A percentile compares a stretch with the other conserved stretches of the same genome.
Evolutionary conservation across 2,329 filamentous ascomycete genomes (phyloP).

Genomic region (Diaporthe caulivora): DNA sequence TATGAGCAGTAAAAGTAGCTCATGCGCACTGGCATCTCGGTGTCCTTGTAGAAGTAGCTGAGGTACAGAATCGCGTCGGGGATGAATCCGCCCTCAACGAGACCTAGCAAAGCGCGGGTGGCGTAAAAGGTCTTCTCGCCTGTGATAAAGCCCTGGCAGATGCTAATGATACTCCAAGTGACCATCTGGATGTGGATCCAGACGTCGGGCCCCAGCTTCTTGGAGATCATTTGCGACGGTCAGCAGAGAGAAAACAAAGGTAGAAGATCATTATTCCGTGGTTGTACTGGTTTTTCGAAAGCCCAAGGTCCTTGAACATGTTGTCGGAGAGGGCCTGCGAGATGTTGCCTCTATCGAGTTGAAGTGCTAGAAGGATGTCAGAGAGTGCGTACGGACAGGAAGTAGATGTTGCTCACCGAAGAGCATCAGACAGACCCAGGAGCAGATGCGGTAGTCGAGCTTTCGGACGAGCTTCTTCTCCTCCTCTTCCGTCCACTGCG

Average conservation of each 20-base stretch:
- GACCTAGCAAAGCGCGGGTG: not conserved
- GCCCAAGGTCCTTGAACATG: not conserved
- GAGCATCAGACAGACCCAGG: not conserved
- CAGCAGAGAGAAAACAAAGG: not conserved
- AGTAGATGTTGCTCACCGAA: not conserved
- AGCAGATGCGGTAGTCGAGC: too few species aligned
- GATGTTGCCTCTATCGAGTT: not conserved
- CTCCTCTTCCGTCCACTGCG: too few species aligned
- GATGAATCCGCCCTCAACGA: not conserved
- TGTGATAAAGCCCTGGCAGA: not conserved
- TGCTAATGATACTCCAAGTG: not conserved
- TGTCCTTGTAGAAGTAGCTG: constrained; percentile 1
- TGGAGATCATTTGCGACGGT: constrained; percentile 3
- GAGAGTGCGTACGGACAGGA: not conserved
- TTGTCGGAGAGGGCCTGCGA: not conserved
- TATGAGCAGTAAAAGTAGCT: not conserved
- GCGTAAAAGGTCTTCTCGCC: not conserved
- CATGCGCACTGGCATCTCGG: not conserved
- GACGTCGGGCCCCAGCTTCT: not conserved
- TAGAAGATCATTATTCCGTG: not conserved
- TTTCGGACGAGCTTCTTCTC: too few species aligned
- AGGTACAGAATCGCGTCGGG: not conserved
- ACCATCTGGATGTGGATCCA: constrained; percentile 1
- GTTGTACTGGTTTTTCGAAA: not conserved
- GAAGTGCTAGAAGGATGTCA: not conserved